Evolutionary conservation across 2,329 filamentous ascomycete species (phyloP).

Genomic region (Blastomyces gilchristii): DNA sequence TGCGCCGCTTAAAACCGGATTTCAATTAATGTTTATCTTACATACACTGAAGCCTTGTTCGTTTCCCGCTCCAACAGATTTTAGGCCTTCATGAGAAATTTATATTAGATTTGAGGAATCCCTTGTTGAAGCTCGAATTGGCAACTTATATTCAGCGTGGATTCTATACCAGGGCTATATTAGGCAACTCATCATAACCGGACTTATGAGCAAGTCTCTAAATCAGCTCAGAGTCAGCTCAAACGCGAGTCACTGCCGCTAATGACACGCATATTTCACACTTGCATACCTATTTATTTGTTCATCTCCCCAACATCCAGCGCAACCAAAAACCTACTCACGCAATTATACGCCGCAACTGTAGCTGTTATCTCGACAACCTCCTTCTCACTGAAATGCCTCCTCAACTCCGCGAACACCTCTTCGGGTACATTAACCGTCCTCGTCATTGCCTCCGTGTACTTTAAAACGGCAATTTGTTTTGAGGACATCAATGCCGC

Average conservation of each 20-base stretch:
- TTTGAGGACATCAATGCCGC: slow-evolving; percentile 41
- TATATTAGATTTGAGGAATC: background rate
- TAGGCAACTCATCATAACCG: background rate
- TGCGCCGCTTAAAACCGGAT: background rate
- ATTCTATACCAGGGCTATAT: background rate
- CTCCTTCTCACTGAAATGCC: slow-evolving; percentile 56
- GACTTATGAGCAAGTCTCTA: background rate
- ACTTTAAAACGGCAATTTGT: slow-evolving; percentile 60
- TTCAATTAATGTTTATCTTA: background rate
- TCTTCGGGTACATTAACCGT: slow-evolving; percentile 58
- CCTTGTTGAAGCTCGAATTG: background rate
- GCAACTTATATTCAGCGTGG: background rate
- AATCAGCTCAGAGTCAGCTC: background rate
- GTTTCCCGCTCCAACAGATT: background rate
- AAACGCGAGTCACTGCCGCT: background rate
- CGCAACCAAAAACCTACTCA: slow-evolving; percentile 73
- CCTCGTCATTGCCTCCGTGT: slow-evolving; percentile 76
- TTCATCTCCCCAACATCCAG: slow-evolving; percentile 51
- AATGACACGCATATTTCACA: background rate
- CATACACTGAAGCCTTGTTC: background rate
- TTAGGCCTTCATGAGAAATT: background rate
- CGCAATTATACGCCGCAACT: slow-evolving; percentile 72
- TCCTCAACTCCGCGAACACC: slow-evolving; percentile 55
- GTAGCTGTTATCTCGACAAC: slow-evolving; percentile 74
- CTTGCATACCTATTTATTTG: slow-evolving; percentile 5